Conservation (phyloP, 2,329 filamentous ascomycete species). For the Curvularia eragrostidis region DNA sequence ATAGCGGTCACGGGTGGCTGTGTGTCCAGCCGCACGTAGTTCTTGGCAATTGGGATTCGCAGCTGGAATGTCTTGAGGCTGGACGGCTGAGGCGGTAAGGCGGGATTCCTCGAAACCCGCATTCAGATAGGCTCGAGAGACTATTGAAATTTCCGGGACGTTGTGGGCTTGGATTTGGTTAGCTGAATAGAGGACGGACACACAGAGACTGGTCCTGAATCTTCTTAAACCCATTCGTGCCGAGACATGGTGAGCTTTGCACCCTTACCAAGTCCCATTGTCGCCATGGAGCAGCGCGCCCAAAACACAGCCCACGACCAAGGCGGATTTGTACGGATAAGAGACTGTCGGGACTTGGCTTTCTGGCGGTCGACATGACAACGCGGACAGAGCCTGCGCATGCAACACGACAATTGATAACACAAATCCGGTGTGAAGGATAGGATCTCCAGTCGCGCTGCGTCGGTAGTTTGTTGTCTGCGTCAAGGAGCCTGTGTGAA, state of each 20-base stretch:
- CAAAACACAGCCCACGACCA: conserved; percentile 2
- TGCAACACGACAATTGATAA: background rate
- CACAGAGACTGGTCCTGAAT: background rate
- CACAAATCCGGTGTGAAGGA: background rate
- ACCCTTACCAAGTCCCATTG: background rate
- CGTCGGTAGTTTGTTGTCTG: background rate
- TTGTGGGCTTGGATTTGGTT: background rate
- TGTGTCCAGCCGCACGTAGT: conserved; percentile 10
- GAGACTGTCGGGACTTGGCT: background rate
- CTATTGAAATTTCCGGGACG: background rate
- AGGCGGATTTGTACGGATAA: background rate
- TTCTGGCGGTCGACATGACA: background rate
- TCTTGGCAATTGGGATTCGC: conserved; percentile 3
- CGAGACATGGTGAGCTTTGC: conserved; percentile 1
- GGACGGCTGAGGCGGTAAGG: conserved; percentile 2
- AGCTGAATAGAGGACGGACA: background rate
- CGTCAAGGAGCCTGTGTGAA: background rate
- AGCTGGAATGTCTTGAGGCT: background rate
- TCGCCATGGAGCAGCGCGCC: background rate
- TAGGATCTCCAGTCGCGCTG: background rate
- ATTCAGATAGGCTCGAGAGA: background rate
- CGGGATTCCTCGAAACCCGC: background rate
- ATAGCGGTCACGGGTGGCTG: conserved; percentile 5
- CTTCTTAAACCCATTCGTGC: background rate
- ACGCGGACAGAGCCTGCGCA: background rate